These are phyloP conservation scores for Coemansia sp. DNA, from an alignment of 192 early-diverging fungal species.

Conservation along the genomic window DNA sequence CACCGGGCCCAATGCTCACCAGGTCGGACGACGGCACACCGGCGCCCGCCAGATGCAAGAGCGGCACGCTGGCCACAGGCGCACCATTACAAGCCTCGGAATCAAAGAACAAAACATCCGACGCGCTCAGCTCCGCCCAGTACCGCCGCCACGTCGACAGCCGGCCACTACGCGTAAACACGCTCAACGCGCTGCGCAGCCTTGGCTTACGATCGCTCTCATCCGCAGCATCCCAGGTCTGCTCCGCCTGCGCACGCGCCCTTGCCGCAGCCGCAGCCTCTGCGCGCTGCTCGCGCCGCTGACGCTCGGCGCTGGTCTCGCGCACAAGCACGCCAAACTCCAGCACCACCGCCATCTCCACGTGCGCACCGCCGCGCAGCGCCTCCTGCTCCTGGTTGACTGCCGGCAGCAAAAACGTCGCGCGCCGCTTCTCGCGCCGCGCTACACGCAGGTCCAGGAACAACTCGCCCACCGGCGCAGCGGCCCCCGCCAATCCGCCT, in stretches of 20 bases:
- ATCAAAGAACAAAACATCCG: conserved; percentile 48
- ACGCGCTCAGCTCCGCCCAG: conserved; percentile 51
- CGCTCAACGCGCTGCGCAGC: conserved; percentile 45
- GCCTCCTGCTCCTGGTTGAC: conserved; percentile 53
- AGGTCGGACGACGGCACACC: conserved; percentile 44
- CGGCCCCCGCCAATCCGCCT: too few relatives aligned
- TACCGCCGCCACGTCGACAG: conserved; percentile 57
- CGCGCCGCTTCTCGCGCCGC: conserved; percentile 44
- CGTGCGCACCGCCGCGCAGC: conserved; percentile 55
- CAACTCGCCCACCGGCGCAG: conserved; percentile 51
- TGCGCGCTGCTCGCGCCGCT: conserved; percentile 18
- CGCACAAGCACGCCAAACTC: conserved; percentile 58
- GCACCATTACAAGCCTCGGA: conserved; percentile 28
- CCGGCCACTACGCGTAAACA: conserved; percentile 53
- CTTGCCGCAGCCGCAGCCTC: conserved; percentile 15
- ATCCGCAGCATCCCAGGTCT: conserved; percentile 39
- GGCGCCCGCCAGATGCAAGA: conserved; percentile 47
- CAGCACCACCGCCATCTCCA: conserved; percentile 52
- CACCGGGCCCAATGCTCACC: conserved; percentile 50
- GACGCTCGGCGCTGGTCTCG: conserved; percentile 41
- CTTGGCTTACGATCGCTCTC: conserved; percentile 27
- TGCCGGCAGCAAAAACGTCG: conserved; percentile 48
- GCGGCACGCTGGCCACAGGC: conserved; percentile 41
- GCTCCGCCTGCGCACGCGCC: conserved; percentile 6
- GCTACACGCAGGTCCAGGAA: conserved; percentile 54